These are phyloP conservation scores for Scleroderma citrinum DNA, from an alignment of 768 basidiomycete species.

Conservation along the genomic window DNA sequence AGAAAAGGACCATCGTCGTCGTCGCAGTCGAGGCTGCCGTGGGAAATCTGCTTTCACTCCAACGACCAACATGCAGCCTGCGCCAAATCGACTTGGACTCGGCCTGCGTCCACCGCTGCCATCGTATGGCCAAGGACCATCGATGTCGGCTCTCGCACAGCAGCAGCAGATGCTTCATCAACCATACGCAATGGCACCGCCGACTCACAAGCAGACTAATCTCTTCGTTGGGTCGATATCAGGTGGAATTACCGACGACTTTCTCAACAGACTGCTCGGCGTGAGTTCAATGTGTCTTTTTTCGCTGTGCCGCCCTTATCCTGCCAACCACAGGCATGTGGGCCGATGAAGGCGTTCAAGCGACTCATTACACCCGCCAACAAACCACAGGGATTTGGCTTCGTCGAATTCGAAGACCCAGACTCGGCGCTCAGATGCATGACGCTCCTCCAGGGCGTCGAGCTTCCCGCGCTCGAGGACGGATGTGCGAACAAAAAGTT, in stretches of 20 bases:
- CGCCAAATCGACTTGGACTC: slow-evolving; percentile 74
- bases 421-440: slow-evolving; percentile 81
- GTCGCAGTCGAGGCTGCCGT: neutral
- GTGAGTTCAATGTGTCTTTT: slow-evolving; percentile 40
- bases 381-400: slow-evolving; percentile 95
- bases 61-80: slow-evolving; percentile 49
- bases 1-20: slow-evolving; percentile 55
- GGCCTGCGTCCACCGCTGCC: slow-evolving; percentile 85
- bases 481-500: slow-evolving; percentile 59
- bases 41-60: neutral
- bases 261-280: slow-evolving; percentile 69
- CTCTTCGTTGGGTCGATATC: slow-evolving; percentile 96
- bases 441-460: slow-evolving; percentile 55
- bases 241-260: slow-evolving; percentile 81
- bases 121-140: slow-evolving; percentile 87
- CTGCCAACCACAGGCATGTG: slow-evolving; percentile 96
- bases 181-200: slow-evolving; percentile 56
- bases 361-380: slow-evolving; percentile 88
- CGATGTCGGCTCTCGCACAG: slow-evolving; percentile 86
- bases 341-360: slow-evolving; percentile 84
- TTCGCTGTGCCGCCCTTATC: too few species aligned
- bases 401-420: slow-evolving; percentile 93
- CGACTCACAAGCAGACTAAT: slow-evolving; percentile 61
- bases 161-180: slow-evolving; percentile 63
- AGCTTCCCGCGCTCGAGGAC: slow-evolving; percentile 56